Base-by-base conservation (phyloP, 345 rosid species). In the Combretum micranthum region DNA sequence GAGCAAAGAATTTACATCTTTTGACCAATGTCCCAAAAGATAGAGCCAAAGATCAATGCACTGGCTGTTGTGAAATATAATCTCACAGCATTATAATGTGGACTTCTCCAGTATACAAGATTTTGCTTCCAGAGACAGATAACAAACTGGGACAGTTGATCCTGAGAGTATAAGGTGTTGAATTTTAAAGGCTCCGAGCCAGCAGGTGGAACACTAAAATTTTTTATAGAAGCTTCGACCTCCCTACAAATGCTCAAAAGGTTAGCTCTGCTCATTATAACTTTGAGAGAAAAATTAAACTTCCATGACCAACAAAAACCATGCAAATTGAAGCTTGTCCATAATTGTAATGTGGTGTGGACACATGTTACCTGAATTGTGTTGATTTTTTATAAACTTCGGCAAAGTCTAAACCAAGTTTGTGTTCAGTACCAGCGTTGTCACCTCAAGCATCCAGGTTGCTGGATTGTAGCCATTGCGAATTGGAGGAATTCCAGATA, bases 401-500 rank as follows among this genome's bases (percentile, higher is more conserved):
- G 2, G 96, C 81, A 59, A 92, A 92, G 56, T 92, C 98, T 59
- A 69, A 58, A 17, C 82, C 77, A 37, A 75, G 62, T 43, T 59
- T 75, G 74, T 78, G 80, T 71, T 92, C 98, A 64, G 81, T 68
- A 47, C 68, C 57, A 84, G 73, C 9, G 88, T 78, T 22, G 90
- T 86, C 62, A 81, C 87, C 73, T 88, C 96, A 62, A 92, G 93
- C 98, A 92, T 88, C 98, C 98, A 92, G 20, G 98, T 92, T 56
- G 98, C 98, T 63, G 96, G 93, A 62, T 88, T 92, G 70, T 86
- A 81, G 54, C 87, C 88, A 46, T 64, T 69, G 10, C 83, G 75
- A 56, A 88, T 84, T 20, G 69, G 77, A 51, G 89, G 67, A 19
- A 92, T 67, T 65, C 87, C 98, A 2, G 47, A 18, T 53, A 88